Evolutionary conservation across 2,329 filamentous ascomycete species (phyloP).

Genomic region (Phaeosphaeria sp.): DNA sequence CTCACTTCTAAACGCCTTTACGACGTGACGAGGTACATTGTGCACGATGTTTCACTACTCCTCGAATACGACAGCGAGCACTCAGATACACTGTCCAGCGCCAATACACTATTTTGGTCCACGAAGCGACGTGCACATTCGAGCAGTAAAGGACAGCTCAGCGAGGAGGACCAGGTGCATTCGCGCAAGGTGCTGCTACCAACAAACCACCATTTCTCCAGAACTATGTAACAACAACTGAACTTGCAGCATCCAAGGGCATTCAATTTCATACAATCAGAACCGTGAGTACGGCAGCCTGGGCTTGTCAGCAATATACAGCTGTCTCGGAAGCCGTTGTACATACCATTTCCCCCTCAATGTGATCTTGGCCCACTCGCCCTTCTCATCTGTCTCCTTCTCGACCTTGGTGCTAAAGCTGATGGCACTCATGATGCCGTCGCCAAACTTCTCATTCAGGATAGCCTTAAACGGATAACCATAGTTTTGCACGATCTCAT

Average conservation of each 20-base stretch:
- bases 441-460: slow-evolving; percentile 83
- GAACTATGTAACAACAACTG: not conserved
- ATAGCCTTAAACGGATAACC: slow-evolving; percentile 96
- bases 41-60: no score
- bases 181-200: no score
- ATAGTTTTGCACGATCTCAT: slow-evolving; percentile 96
- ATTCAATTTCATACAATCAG: slow-evolving; percentile 23
- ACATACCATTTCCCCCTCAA: slow-evolving; percentile 80
- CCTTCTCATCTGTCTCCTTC: slow-evolving; percentile 87
- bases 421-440: slow-evolving; percentile 96
- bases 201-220: not conserved
- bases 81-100: no score
- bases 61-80: no score
- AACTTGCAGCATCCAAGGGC: not conserved
- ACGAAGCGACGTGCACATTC: no score
- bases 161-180: no score
- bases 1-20: no score
- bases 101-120: no score
- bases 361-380: slow-evolving; percentile 86
- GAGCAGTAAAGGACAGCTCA: no score
- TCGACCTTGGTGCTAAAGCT: slow-evolving; percentile 89
- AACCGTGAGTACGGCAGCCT: slow-evolving; percentile 60
- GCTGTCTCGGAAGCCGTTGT: not conserved
- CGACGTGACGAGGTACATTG: not conserved
- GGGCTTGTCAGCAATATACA: slow-evolving; percentile 15